phyloP scores from a whole-genome alignment of 495 filamentous ascomycete species.

The Mycothermus thermophilus region DNA sequence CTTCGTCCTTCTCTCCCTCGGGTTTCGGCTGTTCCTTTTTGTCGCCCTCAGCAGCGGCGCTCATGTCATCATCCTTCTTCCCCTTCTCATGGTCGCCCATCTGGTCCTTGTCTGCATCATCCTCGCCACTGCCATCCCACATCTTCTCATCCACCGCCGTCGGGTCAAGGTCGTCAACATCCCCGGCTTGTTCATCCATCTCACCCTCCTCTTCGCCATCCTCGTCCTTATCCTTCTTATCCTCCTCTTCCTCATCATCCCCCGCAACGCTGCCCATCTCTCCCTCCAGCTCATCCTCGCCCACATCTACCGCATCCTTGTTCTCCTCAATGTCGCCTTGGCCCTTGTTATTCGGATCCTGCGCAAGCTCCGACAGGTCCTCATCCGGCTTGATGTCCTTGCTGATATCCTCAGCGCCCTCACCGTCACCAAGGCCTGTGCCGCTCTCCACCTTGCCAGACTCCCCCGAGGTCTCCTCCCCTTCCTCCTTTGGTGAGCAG shows the following conservation, averaged over 20 bases:
- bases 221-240: conserved; percentile 28
- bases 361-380: conserved; percentile 79
- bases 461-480: conserved; percentile 47
- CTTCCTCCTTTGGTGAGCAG: conserved; percentile 72
- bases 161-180: conserved; percentile 78
- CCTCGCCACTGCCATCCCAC: conserved; percentile 77
- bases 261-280: conserved; percentile 54
- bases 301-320: conserved; percentile 88
- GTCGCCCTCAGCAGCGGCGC: conserved; percentile 44
- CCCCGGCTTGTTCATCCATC: conserved; percentile 77
- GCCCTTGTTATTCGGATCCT: conserved; percentile 58
- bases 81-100: conserved; percentile 59
- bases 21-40: conserved; percentile 43
- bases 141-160: conserved; percentile 92
- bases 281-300: conserved; percentile 75
- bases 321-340: conserved; percentile 63
- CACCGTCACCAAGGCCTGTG: conserved; percentile 93
- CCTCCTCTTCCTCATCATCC: conserved; percentile 40
- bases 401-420: conserved; percentile 92
- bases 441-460: conserved; percentile 71
- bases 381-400: conserved; percentile 92
- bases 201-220: conserved; percentile 42
- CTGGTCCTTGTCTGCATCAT: conserved; percentile 67
- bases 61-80: conserved; percentile 47
- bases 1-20: conserved; percentile 49